Base-by-base conservation (phyloP, 148 eudicot genomes). In the Fallopia convolvulus region DNA sequence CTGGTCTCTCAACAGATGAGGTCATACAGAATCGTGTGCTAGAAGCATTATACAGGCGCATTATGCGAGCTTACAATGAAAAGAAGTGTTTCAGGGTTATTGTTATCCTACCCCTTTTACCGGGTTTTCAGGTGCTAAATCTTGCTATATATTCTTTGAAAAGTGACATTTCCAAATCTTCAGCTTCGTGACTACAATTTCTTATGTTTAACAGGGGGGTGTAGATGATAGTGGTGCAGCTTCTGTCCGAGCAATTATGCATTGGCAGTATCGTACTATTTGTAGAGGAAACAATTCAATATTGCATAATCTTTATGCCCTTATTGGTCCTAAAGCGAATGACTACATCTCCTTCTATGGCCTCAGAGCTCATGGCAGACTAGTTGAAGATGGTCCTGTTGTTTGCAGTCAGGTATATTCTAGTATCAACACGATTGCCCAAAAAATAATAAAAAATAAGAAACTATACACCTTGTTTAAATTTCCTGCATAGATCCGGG, bases 201-300 rank as follows among this genome's bases (percentile, higher is more conserved):
- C 39, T 70, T 72, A 42, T 70, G 49, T 72, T 78, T 76, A 61
- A 80, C 89, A 95, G 99, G 99, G 99, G 17, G 99, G 99, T 53
- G 86, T 92, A 78, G 99, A 95, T 87, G 97, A 95, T 87, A 88
- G 86, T 76, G 97, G 99, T 79, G 99, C 99, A 1, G 99, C 99
- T 74, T 89, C 99, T 75, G 99, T 95, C 52, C 90, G 99, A 80
- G 89, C 92, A 79, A 95, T 95, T 76, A 92, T 95, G 97, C 99
- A 95, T 77, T 95, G 99, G 99, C 99, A 95, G 78, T 91, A 95
- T 90, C 88, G 99, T 80, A 95, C 99, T 70, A 91, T 95, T 77
- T 92, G 92, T 70, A 85, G 97, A 85, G 99, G 97, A 71, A 80
- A 83, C 41, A 88, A 88, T 85, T 95, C 99, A 21, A 90, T 92